Percentiles rank a stretch among this genome's conserved stretches.
Evolutionary conservation across 2,329 filamentous ascomycete genomes (phyloP).

Genomic region (Albophoma yamanashiensis): DNA sequence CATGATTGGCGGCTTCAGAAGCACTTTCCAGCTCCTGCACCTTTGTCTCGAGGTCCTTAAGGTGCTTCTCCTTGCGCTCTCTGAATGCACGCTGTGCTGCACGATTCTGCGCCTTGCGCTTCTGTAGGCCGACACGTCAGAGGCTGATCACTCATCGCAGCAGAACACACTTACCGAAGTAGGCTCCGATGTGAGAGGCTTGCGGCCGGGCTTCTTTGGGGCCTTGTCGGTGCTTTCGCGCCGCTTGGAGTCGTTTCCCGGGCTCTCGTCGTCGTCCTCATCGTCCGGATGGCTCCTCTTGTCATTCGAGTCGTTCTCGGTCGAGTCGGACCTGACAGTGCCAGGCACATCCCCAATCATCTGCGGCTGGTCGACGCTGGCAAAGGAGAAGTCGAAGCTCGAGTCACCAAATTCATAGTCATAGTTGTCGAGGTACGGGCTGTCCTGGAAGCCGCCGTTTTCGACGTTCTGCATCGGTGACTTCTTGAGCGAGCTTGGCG

Average conservation of each 20-base stretch:
- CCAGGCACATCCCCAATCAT: conserved; percentile 68
- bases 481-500: conserved; percentile 37
- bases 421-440: conserved; percentile 70
- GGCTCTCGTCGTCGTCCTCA: conserved; percentile 50
- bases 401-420: conserved; percentile 69
- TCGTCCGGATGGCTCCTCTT: conserved; percentile 66
- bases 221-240: conserved; percentile 76
- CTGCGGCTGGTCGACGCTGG: conserved; percentile 41
- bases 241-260: conserved; percentile 49
- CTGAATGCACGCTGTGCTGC: conserved; percentile 89
- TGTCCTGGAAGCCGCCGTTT: conserved; percentile 50
- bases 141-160: neutral
- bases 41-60: conserved; percentile 75
- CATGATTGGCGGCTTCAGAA: conserved; percentile 71
- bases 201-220: conserved; percentile 91
- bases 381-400: conserved; percentile 57
- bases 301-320: conserved; percentile 43
- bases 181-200: conserved; percentile 89
- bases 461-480: conserved; percentile 33
- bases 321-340: conserved; percentile 45
- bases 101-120: conserved; percentile 91
- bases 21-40: conserved; percentile 69
- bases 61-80: conserved; percentile 86
- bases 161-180: conserved; percentile 66
- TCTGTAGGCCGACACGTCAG: conserved; percentile 39